Evolutionary conservation across 1,139 yeast genomes (phyloP), one percentile per base, ranked within the genome.

Genomic region (Scheffersomyces stambukii): DNA sequence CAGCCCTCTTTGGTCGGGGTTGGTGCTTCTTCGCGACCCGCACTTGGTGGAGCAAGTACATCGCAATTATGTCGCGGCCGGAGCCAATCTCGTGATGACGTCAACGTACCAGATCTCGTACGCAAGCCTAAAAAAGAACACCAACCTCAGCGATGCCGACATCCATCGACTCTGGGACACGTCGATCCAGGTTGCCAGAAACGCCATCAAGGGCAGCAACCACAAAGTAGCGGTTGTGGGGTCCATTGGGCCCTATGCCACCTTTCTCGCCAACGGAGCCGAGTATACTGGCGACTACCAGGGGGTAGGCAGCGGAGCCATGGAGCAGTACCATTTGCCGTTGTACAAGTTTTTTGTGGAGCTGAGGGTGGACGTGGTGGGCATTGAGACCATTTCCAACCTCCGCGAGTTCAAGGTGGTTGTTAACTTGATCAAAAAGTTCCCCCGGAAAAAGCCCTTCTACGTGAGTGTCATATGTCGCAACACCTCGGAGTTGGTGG

Each of bases 221-320:
- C 24, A 34, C 11, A 29, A 31, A 14, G 45, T 47, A 3, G 42
- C 37, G 21, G 63, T 78, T 5, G 72, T 72, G 7, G 88, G 80
- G 0, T 73, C 82, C 7, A 48, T 80, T n/a, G 91, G 89, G 0
- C 86, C 91, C 0, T 81, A 74, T 45, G 89, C 88, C 2, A 80
- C 85, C 0, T 75, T 52, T 38, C 49, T 79, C 23, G 75, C 79
- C 15, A 67, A 76, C 39, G 88, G 88, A 1, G 64, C 78, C 1
- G 91, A 81, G 43, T 81, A 77, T 45, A 75, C 79, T 3, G 89
- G 89, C 0, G 59, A 69, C 19, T 81, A 81, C 43, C 57, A 52
- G 10, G 56, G 47, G 6, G 48, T 53, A 1, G 35, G 53, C 1
- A 43, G 45, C 15, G 48, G 46, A 2, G 53, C 53, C 7, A 46